phyloP scores from a whole-genome alignment of 1,284 basidiomycete genomes.

The Caloboletus inedulis region DNA sequence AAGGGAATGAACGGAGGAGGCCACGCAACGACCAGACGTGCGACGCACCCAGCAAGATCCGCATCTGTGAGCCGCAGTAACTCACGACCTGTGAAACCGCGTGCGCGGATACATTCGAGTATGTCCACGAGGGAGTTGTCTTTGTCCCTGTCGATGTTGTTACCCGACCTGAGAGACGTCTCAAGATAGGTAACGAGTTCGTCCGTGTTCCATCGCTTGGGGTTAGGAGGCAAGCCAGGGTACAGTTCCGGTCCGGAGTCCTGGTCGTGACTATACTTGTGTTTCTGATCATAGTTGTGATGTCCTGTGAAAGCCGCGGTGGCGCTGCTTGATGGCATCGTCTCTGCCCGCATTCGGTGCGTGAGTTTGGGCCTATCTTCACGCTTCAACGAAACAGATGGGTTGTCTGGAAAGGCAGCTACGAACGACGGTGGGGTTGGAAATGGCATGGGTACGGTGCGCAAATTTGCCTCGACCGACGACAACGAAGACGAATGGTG shows the following conservation, averaged over 20 bases:
- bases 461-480: slow-evolving; percentile 4
- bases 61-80: slow-evolving; percentile 29
- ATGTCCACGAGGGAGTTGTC: slow-evolving; percentile 9
- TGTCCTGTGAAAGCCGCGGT: background rate
- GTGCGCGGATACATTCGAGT: slow-evolving; percentile 22
- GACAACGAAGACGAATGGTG: slow-evolving; percentile 27
- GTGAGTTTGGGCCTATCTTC: background rate
- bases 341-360: slow-evolving; percentile 14
- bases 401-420: background rate
- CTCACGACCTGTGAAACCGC: slow-evolving; percentile 27
- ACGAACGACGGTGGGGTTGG: slow-evolving; percentile 14
- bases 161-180: slow-evolving; percentile 7
- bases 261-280: background rate
- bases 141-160: background rate
- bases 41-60: slow-evolving; percentile 25
- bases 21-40: background rate
- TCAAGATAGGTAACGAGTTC: slow-evolving; percentile 27
- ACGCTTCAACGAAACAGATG: background rate
- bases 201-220: slow-evolving; percentile 28
- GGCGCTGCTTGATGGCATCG: slow-evolving; percentile 7
- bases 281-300: slow-evolving; percentile 2
- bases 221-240: slow-evolving; percentile 21
- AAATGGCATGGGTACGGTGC: slow-evolving; percentile 14
- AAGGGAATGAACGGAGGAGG: background rate
- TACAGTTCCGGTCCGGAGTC: background rate